Conservation (phyloP, 2,329 filamentous ascomycete genomes). For the Pseudocercospora pini-densiflorae region DNA sequence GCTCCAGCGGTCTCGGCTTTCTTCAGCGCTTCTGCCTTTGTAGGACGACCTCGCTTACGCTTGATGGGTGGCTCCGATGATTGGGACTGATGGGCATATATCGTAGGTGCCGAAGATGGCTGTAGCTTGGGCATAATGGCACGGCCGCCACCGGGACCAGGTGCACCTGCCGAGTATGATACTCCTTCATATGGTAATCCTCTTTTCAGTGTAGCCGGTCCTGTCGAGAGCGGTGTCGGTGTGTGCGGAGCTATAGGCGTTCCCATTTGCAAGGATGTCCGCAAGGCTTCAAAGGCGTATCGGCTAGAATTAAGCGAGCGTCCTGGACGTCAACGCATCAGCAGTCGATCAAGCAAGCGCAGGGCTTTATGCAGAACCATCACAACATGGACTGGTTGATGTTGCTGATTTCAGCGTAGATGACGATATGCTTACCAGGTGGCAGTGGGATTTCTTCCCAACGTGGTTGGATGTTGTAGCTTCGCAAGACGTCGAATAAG, state of each 20-base stretch:
- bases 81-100: conserved; percentile 27
- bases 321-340: conserved; percentile 31
- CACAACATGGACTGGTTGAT: conserved; percentile 13
- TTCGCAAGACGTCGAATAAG: conserved; percentile 50
- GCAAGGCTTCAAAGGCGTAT: conserved; percentile 36
- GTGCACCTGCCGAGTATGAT: conserved; percentile 26
- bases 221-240: conserved; percentile 33
- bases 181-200: conserved; percentile 34
- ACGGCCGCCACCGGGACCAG: conserved; percentile 42
- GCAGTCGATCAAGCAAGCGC: conserved; percentile 3
- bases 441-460: conserved; percentile 58
- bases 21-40: conserved; percentile 52
- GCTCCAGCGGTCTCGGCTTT: conserved; percentile 45
- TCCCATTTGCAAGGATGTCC: conserved; percentile 31
- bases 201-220: conserved; percentile 34
- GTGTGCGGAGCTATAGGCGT: conserved; percentile 30
- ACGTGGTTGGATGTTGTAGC: conserved; percentile 49
- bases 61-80: conserved; percentile 40
- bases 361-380: not conserved
- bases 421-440: conserved; percentile 46
- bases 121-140: conserved; percentile 48
- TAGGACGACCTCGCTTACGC: conserved; percentile 54
- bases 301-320: conserved; percentile 41
- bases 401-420: not conserved
- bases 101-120: conserved; percentile 35